These are phyloP conservation scores for Pseudogymnoascus sp. DNA, from an alignment of 2,329 filamentous ascomycete genomes.

Conservation along the genomic window DNA sequence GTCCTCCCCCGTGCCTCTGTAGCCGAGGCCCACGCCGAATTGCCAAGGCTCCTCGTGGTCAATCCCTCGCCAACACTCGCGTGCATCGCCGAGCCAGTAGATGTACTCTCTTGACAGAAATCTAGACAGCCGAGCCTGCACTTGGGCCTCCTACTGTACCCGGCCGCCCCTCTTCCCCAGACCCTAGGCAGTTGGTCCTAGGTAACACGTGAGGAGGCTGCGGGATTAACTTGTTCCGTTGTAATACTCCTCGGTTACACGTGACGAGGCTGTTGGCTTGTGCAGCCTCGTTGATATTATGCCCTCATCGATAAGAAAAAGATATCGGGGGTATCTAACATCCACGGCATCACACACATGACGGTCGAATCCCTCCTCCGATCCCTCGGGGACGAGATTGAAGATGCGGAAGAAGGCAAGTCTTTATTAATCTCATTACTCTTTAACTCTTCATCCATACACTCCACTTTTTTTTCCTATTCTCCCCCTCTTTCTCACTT, in stretches of 20 bases:
- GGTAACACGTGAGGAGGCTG: not conserved
- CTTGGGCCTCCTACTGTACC: not conserved
- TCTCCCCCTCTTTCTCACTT: not conserved
- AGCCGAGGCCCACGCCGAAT: not conserved
- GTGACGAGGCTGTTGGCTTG: not conserved
- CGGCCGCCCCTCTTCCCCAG: not conserved
- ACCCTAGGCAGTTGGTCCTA: not conserved
- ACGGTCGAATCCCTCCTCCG: constrained; percentile 31
- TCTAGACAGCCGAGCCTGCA: not conserved
- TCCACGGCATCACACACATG: constrained; percentile 17
- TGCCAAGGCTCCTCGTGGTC: constrained; percentile 1
- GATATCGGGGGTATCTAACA: not conserved
- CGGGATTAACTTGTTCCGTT: not conserved
- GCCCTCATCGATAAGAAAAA: not conserved
- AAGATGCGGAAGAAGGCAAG: constrained; percentile 54
- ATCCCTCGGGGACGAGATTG: constrained; percentile 42
- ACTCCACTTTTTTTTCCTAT: not conserved
- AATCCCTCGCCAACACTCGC: not conserved
- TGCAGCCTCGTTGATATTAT: not conserved
- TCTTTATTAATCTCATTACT: not conserved
- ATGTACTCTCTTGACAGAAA: not conserved
- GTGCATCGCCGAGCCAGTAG: not conserved
- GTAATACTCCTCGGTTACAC: not conserved
- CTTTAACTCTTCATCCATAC: not conserved
- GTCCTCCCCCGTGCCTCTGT: not conserved